Conservation (phyloP, 768 basidiomycete species). For the Pisolithus orientalis region DNA sequence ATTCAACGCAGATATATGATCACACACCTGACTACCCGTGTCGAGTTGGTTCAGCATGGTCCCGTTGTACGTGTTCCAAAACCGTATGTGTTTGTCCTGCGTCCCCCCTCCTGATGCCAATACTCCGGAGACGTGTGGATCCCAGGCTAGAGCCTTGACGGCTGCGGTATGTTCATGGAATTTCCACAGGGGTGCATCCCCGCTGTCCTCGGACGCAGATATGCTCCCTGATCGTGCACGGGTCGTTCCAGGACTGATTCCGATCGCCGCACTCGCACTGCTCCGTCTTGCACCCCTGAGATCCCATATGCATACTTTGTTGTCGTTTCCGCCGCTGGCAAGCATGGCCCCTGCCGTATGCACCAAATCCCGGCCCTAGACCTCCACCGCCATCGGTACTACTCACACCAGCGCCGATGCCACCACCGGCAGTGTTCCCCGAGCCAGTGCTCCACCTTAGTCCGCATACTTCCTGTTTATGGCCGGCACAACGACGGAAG, state of each 20-base stretch:
- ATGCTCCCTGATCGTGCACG: constrained; percentile 18
- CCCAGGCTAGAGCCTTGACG: constrained; percentile 98
- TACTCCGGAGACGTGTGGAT: constrained; percentile 86
- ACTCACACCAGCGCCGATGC: constrained; percentile 2
- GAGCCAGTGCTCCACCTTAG: constrained; percentile 70
- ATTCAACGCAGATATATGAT: background rate
- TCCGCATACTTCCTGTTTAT: constrained; percentile 94
- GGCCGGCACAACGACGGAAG: constrained; percentile 65
- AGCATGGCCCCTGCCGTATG: constrained; percentile 45
- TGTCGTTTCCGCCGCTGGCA: constrained; percentile 96
- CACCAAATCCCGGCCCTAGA: constrained; percentile 23
- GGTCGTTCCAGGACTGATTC: constrained; percentile 21
- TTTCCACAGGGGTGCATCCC: constrained; percentile 77
- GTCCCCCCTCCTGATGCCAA: constrained; percentile 95
- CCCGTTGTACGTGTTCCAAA: constrained; percentile 92
- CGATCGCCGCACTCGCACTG: constrained; percentile 24
- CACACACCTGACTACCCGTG: constrained; percentile 85
- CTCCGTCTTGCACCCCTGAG: constrained; percentile 53
- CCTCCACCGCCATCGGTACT: constrained; percentile 23
- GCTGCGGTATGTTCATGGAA: constrained; percentile 97
- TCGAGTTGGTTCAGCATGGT: constrained; percentile 82
- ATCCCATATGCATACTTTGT: constrained; percentile 98
- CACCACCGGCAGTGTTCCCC: constrained; percentile 16
- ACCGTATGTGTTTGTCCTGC: constrained; percentile 96
- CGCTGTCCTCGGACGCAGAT: constrained; percentile 27